These are phyloP conservation scores for Fusarium liriodendri DNA, from an alignment of 2,329 filamentous ascomycete species.

Conservation along the genomic window DNA sequence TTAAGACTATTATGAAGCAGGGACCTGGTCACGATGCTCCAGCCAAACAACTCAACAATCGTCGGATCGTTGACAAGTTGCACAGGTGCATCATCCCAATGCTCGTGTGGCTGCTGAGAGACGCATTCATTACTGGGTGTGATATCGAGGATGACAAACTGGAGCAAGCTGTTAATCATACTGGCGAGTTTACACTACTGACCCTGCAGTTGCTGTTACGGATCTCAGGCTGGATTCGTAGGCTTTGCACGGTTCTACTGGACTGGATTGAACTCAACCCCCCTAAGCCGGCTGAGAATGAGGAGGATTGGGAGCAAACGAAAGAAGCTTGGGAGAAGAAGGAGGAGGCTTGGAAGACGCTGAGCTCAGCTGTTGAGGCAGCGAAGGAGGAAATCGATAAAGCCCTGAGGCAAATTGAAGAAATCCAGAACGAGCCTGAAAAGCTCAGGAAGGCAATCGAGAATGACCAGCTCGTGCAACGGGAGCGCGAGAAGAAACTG, in stretches of 20 bases:
- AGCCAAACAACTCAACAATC: background rate
- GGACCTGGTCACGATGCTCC: background rate
- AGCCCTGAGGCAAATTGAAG: slow-evolving; percentile 17
- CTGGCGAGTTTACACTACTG: slow-evolving; percentile 34
- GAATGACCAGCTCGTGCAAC: slow-evolving; percentile 14
- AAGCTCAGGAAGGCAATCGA: slow-evolving; percentile 4
- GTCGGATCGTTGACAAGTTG: slow-evolving; percentile 16
- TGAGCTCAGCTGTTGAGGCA: background rate
- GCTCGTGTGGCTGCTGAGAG: slow-evolving; percentile 37
- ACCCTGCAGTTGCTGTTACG: slow-evolving; percentile 28
- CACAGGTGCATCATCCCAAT: slow-evolving; percentile 40
- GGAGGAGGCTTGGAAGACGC: slow-evolving; percentile 2
- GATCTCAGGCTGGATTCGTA: slow-evolving; percentile 26
- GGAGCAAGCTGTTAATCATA: background rate
- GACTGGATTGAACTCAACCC: slow-evolving; percentile 21
- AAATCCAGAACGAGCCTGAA: slow-evolving; percentile 1
- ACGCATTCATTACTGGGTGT: slow-evolving; percentile 34
- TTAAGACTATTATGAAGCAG: slow-evolving; percentile 7
- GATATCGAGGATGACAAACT: background rate
- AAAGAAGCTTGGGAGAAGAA: slow-evolving; percentile 5
- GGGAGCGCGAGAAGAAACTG: slow-evolving; percentile 8
- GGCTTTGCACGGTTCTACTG: slow-evolving; percentile 24
- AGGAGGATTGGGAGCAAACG: background rate
- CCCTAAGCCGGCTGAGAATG: background rate
- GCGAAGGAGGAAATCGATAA: slow-evolving; percentile 9